These are phyloP conservation scores for Nicotiana undulata DNA, from an alignment of 257 asterid species.

Conservation along the genomic window DNA sequence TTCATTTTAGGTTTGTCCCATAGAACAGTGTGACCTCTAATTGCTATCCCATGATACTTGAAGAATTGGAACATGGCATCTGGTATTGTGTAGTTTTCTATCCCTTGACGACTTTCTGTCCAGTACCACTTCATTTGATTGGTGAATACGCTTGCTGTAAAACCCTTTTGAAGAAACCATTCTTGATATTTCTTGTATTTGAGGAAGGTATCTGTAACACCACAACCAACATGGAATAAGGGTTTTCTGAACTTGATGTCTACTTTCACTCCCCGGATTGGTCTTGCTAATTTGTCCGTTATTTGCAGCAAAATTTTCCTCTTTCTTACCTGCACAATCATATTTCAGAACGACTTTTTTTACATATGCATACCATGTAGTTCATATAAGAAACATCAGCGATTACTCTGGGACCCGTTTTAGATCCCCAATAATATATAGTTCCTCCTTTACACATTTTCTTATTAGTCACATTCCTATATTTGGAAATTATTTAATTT, in stretches of 20 bases:
- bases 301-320: background rate
- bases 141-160: background rate
- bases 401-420: no score
- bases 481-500: no score
- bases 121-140: slow-evolving; percentile 10
- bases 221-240: background rate
- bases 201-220: background rate
- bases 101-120: background rate
- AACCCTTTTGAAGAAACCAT: background rate
- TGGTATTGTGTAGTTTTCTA: slow-evolving; percentile 2
- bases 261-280: background rate
- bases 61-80: slow-evolving; percentile 8
- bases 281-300: background rate
- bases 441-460: no score
- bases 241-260: background rate
- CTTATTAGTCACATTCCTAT: no score
- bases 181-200: background rate
- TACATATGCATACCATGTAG: no score
- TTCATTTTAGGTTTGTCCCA: slow-evolving; percentile 4
- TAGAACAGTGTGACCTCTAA: background rate
- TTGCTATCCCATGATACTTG: background rate
- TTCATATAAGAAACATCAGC: no score
- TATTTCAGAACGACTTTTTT: no score
- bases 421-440: no score
- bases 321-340: background rate